Evolutionary conservation across 2,329 filamentous ascomycete genomes (phyloP).

Genomic region (Fusarium foetens): DNA sequence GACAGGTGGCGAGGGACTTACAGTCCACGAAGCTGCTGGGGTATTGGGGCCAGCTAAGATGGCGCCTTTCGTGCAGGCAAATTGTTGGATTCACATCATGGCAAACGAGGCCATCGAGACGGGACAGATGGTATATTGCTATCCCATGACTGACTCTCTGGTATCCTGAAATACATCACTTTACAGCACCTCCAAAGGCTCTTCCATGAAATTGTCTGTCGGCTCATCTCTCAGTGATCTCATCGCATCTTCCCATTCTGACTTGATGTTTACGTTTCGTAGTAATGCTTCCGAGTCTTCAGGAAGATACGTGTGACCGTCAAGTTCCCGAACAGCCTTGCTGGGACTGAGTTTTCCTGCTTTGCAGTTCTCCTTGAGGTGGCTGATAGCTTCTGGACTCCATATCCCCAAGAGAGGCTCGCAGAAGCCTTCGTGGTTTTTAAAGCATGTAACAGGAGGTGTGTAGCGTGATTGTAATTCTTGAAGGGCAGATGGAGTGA

Average conservation of each 20-base stretch:
- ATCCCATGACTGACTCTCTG: neutral
- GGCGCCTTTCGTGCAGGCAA: neutral
- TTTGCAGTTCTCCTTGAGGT: neutral
- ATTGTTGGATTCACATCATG: constrained; percentile 1
- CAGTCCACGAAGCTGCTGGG: neutral
- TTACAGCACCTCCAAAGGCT: neutral
- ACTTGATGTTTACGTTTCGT: neutral
- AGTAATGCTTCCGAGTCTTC: neutral
- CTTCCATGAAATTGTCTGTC: neutral
- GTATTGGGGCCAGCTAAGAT: neutral
- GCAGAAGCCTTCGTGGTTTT: neutral
- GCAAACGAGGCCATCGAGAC: neutral
- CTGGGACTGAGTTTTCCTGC: neutral
- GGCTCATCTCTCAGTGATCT: rapidly evolving
- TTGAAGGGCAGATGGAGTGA: neutral
- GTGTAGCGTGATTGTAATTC: rapidly evolving
- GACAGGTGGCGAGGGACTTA: rapidly evolving
- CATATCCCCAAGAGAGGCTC: neutral
- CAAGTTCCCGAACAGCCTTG: neutral
- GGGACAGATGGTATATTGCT: neutral
- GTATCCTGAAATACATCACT: neutral
- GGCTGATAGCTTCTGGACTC: neutral
- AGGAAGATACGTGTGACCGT: neutral
- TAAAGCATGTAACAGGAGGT: neutral
- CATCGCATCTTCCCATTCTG: neutral